Evolutionary conservation across 129 eudicot species (phyloP), one percentile per base, ranked within the genome.

Genomic region (Apium graveolens): DNA sequence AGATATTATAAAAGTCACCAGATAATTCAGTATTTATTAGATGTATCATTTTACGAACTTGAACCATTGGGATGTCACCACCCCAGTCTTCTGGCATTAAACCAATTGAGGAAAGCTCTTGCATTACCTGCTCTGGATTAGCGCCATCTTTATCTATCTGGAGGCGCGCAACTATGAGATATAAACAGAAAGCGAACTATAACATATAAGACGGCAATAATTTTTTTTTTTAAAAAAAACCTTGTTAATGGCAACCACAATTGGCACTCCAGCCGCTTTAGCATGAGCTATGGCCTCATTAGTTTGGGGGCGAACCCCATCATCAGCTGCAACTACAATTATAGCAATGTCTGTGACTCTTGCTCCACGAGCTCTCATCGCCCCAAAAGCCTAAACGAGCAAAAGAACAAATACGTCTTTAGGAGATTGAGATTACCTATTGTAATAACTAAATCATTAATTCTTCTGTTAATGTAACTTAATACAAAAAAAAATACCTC

Each of bases 341-440:
- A 95, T 86, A 83, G 91, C 99, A 86, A 95, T 95, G 84, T 95
- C 99, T 73, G 99, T 95, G 48, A 95, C 99, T 79, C 97, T 83
- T 4, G 99, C 96, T 81, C 99, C 99, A 74, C 99, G 99, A 75
- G 99, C 99, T 85, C 99, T 92, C 97, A 95, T 95, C 57, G 99
- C 96, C 82, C 99, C 99, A 89, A 95, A 95, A 60, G 99, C 99
- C 97, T 95, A 82, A 57, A 86, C 29, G 32, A 81, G 70, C 57
- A 32, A 26, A 21, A 75, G 27, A 57, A 71, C 44, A 45, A 27
- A 46, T 75, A 51, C 38, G 32, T 70, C 39, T 16, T 41, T 55
- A 27, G 70, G 10, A 55, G n/a, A 51, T 62, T 48, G 51, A 57
- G 11, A 63, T 26, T 31, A 78, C 72, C 41, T 20, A 80, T 39